phyloP scores from a whole-genome alignment of 805 yeast species.

The Yarrowia sp. region DNA sequence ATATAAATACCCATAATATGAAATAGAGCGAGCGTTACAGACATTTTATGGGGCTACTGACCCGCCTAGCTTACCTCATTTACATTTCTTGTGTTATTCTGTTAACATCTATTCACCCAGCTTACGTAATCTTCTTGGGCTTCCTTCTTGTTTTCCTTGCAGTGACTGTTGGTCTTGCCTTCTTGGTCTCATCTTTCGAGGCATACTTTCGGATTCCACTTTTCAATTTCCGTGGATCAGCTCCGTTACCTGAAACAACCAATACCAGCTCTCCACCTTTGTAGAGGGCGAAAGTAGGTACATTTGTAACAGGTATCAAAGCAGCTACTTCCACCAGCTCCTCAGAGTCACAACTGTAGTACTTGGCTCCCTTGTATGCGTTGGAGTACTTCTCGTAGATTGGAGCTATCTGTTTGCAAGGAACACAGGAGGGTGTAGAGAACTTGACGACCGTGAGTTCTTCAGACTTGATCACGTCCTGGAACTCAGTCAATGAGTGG shows the following conservation, averaged over 20 bases:
- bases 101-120: too few species aligned
- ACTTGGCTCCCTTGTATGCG: neutral
- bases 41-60: too few species aligned
- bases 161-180: neutral
- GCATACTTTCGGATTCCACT: neutral
- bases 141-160: neutral
- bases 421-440: neutral
- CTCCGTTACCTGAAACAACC: neutral
- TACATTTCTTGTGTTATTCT: too few species aligned
- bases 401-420: neutral
- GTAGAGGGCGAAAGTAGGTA: neutral
- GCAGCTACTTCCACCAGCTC: neutral
- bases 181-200: neutral
- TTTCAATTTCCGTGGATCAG: neutral
- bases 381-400: neutral
- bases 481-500: neutral
- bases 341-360: neutral
- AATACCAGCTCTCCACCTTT: neutral
- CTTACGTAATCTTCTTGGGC: neutral
- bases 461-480: neutral
- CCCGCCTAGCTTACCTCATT: too few species aligned
- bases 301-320: neutral
- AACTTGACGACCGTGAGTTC: neutral
- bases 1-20: too few species aligned
- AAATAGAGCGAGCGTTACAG: too few species aligned